phyloP scores from a whole-genome alignment of 805 yeast genomes.

The Suhomyces tanzawaensis region DNA sequence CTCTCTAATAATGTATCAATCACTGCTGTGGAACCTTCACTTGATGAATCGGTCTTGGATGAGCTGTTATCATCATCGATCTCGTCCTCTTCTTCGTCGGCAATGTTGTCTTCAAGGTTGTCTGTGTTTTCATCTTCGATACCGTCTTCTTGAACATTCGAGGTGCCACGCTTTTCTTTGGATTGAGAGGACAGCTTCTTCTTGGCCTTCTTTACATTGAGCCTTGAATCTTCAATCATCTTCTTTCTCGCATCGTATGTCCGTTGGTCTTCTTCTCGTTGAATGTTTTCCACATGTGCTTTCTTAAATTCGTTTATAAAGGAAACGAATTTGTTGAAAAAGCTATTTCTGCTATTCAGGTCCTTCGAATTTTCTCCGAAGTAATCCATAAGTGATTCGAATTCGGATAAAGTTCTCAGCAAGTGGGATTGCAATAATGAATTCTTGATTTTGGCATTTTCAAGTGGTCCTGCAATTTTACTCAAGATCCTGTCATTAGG shows the following conservation, averaged over 20 bases:
- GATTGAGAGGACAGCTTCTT: neutral
- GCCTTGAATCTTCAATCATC: conserved; percentile 25
- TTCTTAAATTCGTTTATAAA: conserved; percentile 77
- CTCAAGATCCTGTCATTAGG: conserved; percentile 74
- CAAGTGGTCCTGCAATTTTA: conserved; percentile 62
- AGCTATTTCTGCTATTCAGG: conserved; percentile 59
- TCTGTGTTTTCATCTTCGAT: conserved; percentile 10
- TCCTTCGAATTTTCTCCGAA: conserved; percentile 91
- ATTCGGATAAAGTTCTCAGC: conserved; percentile 59
- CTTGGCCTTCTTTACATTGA: conserved; percentile 5
- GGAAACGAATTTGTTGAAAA: conserved; percentile 75
- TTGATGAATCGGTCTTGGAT: neutral
- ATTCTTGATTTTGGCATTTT: conserved; percentile 72
- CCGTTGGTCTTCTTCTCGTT: conserved; percentile 75
- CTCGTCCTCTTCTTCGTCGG: conserved; percentile 7
- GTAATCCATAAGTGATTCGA: conserved; percentile 67
- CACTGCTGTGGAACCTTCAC: conserved; percentile 21
- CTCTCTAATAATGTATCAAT: conserved; percentile 33
- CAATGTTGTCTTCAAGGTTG: conserved; percentile 11
- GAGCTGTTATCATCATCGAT: conserved; percentile 6
- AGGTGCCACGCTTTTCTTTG: neutral
- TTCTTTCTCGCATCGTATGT: conserved; percentile 37
- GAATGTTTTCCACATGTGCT: conserved; percentile 76
- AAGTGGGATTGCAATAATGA: conserved; percentile 63
- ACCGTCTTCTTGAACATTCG: conserved; percentile 6